Base-by-base conservation (phyloP, 345 rosid species). In the Eucalyptus decipiens region DNA sequence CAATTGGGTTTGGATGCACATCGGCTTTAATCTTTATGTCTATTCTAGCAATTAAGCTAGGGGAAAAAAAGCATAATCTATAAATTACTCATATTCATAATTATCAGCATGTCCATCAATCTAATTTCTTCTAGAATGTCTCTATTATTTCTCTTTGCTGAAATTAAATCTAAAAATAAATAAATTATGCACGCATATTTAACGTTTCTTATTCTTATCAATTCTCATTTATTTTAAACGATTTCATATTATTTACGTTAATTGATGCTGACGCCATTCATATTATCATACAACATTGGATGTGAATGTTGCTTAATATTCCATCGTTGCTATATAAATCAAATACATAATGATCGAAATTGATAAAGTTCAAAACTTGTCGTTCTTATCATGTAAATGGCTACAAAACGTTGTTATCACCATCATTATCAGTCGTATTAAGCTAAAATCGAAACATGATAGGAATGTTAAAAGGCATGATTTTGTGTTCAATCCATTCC, bases 181-280 rank as follows among this genome's bases (percentile, higher is more conserved):
- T 8, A 69, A 69, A 32, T 32, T 32, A 32, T 14, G 80, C 80
- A 32, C 3, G 7, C 80, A 8, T 3, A 69, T 18, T 34, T 69
- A 69, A 69, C 5, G 8, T 34, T 69, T 69, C 24, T 69, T 34
- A 69, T 17, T 32, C 80, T 69, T 18, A 5, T 34, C 13, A 3
- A 34, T 34, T 69, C 80, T 69, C 26, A 69, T 34, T 18, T 69
- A 62, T 30, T 30, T 30, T 62, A 28, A 30, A 9, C 0, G 9
- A 13, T 62, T 62, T 8, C 8, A 6, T 62, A 62, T 28, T 62
- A 28, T 62, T 62, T 30, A 6, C 17, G 1, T 62, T 62, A 3
- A 60, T 3, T 2, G 4, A 60, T 60, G 32, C 17, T 0, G 1
- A 60, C 8, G 8, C 17, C 17, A 60, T 60, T 18, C 2, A 30